These are phyloP conservation scores for Gossypium thurberi DNA, from an alignment of 345 rosid species.

Conservation along the genomic window DNA sequence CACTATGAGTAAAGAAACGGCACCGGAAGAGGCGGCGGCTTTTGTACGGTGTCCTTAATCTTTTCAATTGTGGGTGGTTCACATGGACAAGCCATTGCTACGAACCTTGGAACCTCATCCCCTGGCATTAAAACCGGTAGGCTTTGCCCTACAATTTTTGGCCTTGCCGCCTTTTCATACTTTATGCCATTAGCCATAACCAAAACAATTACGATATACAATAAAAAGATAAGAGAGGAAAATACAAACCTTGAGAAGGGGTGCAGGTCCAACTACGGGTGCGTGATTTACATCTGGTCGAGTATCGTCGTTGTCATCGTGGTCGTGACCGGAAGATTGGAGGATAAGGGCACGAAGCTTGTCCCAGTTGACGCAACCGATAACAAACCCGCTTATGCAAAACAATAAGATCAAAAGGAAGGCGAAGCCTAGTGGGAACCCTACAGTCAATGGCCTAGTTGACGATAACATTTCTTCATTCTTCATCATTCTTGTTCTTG, in stretches of 20 bases:
- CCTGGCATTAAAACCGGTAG: constrained; percentile 43
- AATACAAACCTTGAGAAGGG: not conserved
- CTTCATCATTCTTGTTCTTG: not conserved
- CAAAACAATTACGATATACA: not conserved
- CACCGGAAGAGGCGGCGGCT: not conserved
- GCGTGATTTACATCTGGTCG: not conserved
- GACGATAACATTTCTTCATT: constrained; percentile 1
- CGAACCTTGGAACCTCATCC: constrained; percentile 39
- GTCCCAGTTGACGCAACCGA: constrained; percentile 33
- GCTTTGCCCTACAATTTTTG: constrained; percentile 11
- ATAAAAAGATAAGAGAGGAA: not conserved
- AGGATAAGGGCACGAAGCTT: constrained; percentile 16
- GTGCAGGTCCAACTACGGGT: not conserved
- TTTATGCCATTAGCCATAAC: not conserved
- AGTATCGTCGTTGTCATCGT: not conserved
- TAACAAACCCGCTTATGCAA: constrained; percentile 22
- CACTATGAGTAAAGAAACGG: not conserved
- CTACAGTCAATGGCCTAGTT: constrained; percentile 20
- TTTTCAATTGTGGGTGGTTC: constrained; percentile 12
- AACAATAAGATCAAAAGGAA: constrained; percentile 25
- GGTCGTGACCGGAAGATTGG: constrained; percentile 5
- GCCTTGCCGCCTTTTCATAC: constrained; percentile 4
- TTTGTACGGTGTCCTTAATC: constrained; percentile 7
- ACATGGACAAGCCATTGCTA: constrained; percentile 36
- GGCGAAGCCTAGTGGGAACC: constrained; percentile 36